phyloP scores from a whole-genome alignment of 2,329 filamentous ascomycete species.

The Trichoderma sp. region DNA sequence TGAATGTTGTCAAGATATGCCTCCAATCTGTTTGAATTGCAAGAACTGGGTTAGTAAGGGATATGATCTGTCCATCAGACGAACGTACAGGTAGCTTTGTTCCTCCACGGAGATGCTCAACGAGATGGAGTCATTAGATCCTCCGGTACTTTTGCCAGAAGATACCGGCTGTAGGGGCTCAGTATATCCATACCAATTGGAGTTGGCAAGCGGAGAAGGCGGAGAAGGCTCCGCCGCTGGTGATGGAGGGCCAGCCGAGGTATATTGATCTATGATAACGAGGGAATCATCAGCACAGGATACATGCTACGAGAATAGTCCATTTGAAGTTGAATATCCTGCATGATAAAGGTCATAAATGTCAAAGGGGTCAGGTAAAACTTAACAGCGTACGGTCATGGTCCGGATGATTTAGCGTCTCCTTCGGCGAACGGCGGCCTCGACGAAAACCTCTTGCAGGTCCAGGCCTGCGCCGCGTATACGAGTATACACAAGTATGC shows the following conservation, averaged over 20 bases:
- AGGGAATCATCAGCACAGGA: not conserved
- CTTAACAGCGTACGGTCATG: not conserved
- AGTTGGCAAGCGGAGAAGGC: not conserved
- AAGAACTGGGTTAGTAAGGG: not conserved
- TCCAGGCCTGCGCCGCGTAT: constrained; percentile 20
- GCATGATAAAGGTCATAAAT: not conserved
- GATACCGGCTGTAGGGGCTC: not conserved
- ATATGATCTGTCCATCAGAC: not conserved
- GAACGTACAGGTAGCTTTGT: not conserved
- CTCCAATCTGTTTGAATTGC: not conserved
- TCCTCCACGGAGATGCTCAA: not conserved
- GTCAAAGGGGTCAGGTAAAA: not conserved
- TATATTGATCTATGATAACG: not conserved
- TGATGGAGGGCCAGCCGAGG: not conserved
- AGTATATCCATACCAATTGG: not conserved
- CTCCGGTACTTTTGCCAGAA: not conserved
- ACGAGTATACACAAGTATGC: constrained; percentile 19
- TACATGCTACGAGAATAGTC: not conserved
- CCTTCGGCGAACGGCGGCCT: constrained; percentile 19
- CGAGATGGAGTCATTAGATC: not conserved
- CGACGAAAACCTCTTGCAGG: constrained; percentile 20
- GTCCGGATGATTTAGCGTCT: not conserved
- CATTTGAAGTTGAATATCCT: too few relatives aligned
- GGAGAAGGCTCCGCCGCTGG: not conserved
- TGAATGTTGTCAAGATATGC: not conserved